Base-by-base conservation (phyloP, 352 stramenopile genomes). In the Phytopythium oedochilum region DNA sequence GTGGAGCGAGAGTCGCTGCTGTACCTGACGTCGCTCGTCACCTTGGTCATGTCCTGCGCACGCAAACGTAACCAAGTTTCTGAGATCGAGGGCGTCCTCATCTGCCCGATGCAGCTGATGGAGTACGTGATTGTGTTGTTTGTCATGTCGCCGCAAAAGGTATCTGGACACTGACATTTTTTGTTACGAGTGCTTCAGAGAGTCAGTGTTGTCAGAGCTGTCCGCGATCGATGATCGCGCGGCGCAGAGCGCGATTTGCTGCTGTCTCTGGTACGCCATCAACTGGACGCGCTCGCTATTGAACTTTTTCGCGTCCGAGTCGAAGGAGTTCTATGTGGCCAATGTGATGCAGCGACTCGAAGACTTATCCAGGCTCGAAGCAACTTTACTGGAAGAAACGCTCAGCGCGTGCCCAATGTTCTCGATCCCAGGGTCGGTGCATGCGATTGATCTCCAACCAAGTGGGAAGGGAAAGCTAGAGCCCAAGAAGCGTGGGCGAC, bases 221-320 rank as follows among this genome's bases (percentile, higher is more conserved):
- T 65, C 59, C 2, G 68, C 55, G 3, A 51, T 85, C 15, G 67
- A 79, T 45, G 67, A 79, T 43, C 44, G 59, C 3, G 38, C 43
- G 9, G 61, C 51, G 12, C 76, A 86, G 32, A 69, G 78, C 50
- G 67, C 60, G 1, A 51, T 88, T 6, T 86, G 74, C 49, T 57
- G 52, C 8, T 65, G 62, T 10, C 53, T 88, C 11, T 88, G 78
- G 78, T 64, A 85, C 47, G 58, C 73, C 7, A 61, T 86, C 39
- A 86, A 86, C 26, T 88, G 78, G 78, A 70, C 82, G n/a, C 75
- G 78, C 42, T 63, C 73, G 22, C 66, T 88, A 20, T 35, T 88
- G 23, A 82, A 79, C 20, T 84, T 81, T 20, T 86, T 85, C 49
- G 60, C 68, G 3, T 53, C 39, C 51, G 68, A 85, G 32, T 57